Percentiles rank a stretch among this genome's conserved stretches.
These are phyloP conservation scores for Elaeis guineensis DNA, from an alignment of 176 grass and related monocot species.

Conservation along the genomic window DNA sequence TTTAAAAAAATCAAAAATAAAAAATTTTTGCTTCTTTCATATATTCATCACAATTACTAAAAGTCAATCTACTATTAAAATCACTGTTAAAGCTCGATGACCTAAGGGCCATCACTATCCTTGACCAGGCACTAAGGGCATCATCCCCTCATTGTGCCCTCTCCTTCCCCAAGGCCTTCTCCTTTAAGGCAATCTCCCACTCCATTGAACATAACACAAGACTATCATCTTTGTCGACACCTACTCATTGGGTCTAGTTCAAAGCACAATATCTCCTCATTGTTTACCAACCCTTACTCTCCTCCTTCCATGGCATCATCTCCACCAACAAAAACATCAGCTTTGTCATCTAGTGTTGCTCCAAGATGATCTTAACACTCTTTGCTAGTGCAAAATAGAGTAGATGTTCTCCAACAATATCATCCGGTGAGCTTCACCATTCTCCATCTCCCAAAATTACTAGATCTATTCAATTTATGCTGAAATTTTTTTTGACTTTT, in stretches of 20 bases:
- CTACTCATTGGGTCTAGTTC: constrained; percentile 78
- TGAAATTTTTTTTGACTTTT: neutral
- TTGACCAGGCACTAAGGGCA: constrained; percentile 81
- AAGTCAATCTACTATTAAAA: neutral
- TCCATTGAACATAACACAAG: constrained; percentile 42
- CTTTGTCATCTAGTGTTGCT: constrained; percentile 75
- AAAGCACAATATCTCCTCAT: constrained; percentile 65
- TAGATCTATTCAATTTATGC: neutral
- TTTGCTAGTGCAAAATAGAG: constrained; percentile 63
- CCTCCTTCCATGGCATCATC: constrained; percentile 78
- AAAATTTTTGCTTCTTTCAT: too few species aligned
- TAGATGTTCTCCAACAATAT: constrained; percentile 96
- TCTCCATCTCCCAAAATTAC: neutral
- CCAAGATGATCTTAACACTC: constrained; percentile 62
- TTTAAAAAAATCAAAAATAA: too few species aligned
- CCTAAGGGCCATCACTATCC: constrained; percentile 55
- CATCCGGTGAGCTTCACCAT: constrained; percentile 34
- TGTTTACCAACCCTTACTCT: constrained; percentile 54
- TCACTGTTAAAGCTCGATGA: constrained; percentile 46
- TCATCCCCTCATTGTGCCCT: constrained; percentile 50
- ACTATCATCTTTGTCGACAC: constrained; percentile 26
- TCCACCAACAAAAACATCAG: constrained; percentile 71
- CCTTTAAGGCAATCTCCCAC: constrained; percentile 72
- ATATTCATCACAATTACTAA: too few species aligned
- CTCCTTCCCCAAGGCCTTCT: constrained; percentile 14